phyloP scores from a whole-genome alignment of 805 yeast genomes.

The Candida pini region DNA sequence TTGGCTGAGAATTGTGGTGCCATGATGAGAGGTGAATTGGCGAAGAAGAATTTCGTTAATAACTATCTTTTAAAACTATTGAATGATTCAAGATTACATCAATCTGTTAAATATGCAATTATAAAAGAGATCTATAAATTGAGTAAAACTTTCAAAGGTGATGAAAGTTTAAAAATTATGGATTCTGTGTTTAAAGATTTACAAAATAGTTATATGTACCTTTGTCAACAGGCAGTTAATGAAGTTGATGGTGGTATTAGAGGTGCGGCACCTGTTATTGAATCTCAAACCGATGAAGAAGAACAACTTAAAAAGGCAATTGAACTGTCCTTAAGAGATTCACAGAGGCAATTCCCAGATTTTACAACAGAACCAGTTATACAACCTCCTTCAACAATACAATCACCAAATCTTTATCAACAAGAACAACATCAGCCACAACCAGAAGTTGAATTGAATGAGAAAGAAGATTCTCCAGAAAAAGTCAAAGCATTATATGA shows the following conservation, averaged over 20 bases:
- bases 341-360: constrained; percentile 27
- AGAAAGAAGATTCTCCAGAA: constrained; percentile 14
- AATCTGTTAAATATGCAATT: constrained; percentile 57
- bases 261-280: not conserved
- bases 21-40: constrained; percentile 55
- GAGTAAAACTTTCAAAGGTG: constrained; percentile 55
- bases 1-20: constrained; percentile 77
- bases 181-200: constrained; percentile 52
- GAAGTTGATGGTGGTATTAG: constrained; percentile 22
- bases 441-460: constrained; percentile 14
- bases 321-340: constrained; percentile 65
- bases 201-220: constrained; percentile 34
- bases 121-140: constrained; percentile 67
- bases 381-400: constrained; percentile 5
- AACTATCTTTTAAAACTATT: constrained; percentile 41
- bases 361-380: constrained; percentile 3
- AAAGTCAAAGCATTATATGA: constrained; percentile 82
- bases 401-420: constrained; percentile 14
- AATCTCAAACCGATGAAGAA: constrained; percentile 46
- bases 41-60: constrained; percentile 49
- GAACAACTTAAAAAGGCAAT: constrained; percentile 73
- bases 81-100: constrained; percentile 53
- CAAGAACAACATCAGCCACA: constrained; percentile 14
- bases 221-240: constrained; percentile 25
- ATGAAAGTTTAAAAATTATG: constrained; percentile 73